phyloP scores from a whole-genome alignment of 345 rosid species.

The Odontarrhena argentea region DNA sequence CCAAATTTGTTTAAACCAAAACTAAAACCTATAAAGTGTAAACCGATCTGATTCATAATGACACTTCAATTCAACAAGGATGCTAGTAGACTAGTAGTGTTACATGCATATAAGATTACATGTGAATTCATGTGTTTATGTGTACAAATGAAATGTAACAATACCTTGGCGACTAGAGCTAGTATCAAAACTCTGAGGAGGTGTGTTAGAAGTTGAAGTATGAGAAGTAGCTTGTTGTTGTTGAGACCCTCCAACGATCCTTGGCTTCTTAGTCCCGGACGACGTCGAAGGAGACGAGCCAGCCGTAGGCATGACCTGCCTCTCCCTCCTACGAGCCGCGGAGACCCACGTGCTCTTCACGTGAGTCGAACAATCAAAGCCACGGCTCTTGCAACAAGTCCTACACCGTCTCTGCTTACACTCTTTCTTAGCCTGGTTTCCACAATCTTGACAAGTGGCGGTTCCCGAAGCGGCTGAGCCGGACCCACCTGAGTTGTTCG shows the following conservation, averaged over 20 bases:
- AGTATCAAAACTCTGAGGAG: slow-evolving; percentile 90
- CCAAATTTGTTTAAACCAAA: background rate
- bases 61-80: background rate
- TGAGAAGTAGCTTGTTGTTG: slow-evolving; percentile 72
- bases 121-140: slow-evolving; percentile 15
- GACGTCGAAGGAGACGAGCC: slow-evolving; percentile 83
- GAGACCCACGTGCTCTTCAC: slow-evolving; percentile 99
- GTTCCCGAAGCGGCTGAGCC: slow-evolving; percentile 54
- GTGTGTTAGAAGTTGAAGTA: slow-evolving; percentile 90
- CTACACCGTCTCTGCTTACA: slow-evolving; percentile 83
- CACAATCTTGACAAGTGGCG: slow-evolving; percentile 93
- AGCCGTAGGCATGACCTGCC: slow-evolving; percentile 66
- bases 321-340: slow-evolving; percentile 84
- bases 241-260: slow-evolving; percentile 61
- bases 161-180: slow-evolving; percentile 90
- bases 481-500: slow-evolving; percentile 39
- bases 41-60: no score
- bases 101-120: slow-evolving; percentile 1
- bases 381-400: slow-evolving; percentile 94
- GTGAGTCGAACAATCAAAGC: slow-evolving; percentile 88
- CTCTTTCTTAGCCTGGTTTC: slow-evolving; percentile 97
- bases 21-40: background rate
- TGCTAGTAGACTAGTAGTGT: background rate
- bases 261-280: slow-evolving; percentile 72
- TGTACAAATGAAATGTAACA: background rate